phyloP scores from a whole-genome alignment of 1,139 yeast genomes.

The Yamadazyma oceani region DNA sequence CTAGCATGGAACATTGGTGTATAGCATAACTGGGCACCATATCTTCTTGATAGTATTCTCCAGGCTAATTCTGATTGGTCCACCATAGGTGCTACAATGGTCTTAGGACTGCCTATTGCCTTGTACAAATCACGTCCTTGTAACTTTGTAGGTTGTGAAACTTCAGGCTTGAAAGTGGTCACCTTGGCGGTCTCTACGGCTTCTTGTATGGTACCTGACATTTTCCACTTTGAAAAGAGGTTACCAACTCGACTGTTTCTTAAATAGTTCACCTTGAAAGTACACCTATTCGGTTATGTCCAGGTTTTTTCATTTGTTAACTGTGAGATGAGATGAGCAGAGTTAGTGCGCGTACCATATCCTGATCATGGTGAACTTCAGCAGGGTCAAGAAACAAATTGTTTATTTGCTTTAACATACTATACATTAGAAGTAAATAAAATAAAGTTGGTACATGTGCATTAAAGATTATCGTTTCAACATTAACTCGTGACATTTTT shows the following conservation, averaged over 20 bases:
- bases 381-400: slow-evolving; percentile 1
- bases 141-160: slow-evolving; percentile 12
- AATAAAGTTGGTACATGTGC: background rate
- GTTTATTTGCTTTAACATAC: background rate
- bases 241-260: slow-evolving; percentile 2
- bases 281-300: background rate
- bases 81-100: slow-evolving; percentile 97
- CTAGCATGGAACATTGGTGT: slow-evolving; percentile 98
- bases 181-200: background rate
- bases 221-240: slow-evolving; percentile 3
- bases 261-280: slow-evolving; percentile 6
- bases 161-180: background rate
- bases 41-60: slow-evolving; percentile 81
- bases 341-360: no score
- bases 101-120: slow-evolving; percentile 70
- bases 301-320: background rate
- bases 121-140: slow-evolving; percentile 71
- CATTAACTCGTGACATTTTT: slow-evolving; percentile 1
- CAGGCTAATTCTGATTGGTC: slow-evolving; percentile 96
- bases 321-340: slow-evolving; percentile 3
- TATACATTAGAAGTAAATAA: slow-evolving; percentile 2
- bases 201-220: background rate
- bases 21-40: slow-evolving; percentile 93
- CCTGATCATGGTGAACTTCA: no score
- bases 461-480: slow-evolving; percentile 2